Conservation (phyloP, 1,139 yeast species). For the Nadsonia commutata region DNA sequence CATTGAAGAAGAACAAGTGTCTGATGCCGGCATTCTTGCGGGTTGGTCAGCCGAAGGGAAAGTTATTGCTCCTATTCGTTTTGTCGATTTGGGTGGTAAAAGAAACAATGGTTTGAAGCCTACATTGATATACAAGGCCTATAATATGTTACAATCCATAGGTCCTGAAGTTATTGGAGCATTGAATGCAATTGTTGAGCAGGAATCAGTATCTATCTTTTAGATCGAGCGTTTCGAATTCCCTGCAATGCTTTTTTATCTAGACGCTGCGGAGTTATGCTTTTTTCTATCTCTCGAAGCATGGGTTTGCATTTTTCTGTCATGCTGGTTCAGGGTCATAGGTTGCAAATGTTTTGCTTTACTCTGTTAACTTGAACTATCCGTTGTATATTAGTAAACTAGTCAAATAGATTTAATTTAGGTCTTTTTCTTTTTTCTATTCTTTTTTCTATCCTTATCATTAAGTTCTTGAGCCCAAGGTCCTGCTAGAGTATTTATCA, state of each 20-base stretch:
- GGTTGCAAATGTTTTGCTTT: too few species aligned
- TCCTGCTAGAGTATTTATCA: too few species aligned
- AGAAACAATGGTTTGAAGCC: conserved; percentile 15
- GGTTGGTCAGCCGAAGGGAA: conserved; percentile 48
- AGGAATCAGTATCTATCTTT: conserved; percentile 1
- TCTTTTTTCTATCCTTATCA: too few species aligned
- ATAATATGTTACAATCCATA: conserved; percentile 14
- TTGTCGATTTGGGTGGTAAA: conserved; percentile 11
- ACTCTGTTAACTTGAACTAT: too few species aligned
- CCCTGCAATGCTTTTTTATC: too few species aligned
- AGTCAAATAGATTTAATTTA: background rate
- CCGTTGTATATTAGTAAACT: background rate
- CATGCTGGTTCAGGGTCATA: too few species aligned
- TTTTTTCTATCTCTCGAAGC: too few species aligned
- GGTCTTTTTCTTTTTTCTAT: background rate
- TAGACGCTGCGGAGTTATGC: too few species aligned
- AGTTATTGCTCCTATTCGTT: conserved; percentile 34
- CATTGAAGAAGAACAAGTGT: conserved; percentile 68
- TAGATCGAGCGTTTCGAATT: background rate
- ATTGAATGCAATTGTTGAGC: conserved; percentile 9
- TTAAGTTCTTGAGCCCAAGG: too few species aligned
- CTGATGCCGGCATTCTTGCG: conserved; percentile 65
- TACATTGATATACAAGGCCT: conserved; percentile 18
- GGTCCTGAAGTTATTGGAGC: conserved; percentile 13
- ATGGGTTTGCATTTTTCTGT: too few species aligned